Base-by-base conservation (phyloP, 371 early-diverging fungal species). In the Scutellospora calospora region DNA sequence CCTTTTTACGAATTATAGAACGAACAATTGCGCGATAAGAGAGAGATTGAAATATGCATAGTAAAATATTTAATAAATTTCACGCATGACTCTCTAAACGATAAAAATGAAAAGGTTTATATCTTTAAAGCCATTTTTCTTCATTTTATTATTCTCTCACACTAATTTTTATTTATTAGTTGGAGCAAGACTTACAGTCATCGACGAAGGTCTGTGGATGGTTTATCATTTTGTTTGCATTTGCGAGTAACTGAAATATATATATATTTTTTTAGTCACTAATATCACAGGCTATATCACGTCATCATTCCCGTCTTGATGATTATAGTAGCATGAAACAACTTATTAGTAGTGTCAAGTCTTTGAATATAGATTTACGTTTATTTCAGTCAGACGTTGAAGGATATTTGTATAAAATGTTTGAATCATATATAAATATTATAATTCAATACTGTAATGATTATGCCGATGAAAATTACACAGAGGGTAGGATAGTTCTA, bases 1-100 rank as follows among this genome's bases (percentile, higher is more conserved):
- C 0, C 5, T 11, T 52, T 33, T 52, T 52, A 18, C 14, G 5
- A 25, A 9, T 8, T n/a, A 22, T 38, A 76, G 63, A 62, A 54
- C 27, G 57, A 79, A 16, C 52, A 52, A 49, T 55, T 79, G 35
- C 55, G 71, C 22, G 71, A 69, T n/a, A 79, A 79, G 41, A 68
- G 59, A 38, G n/a, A 54, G 25, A 69, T 38, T 9, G 79, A 79
- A 52, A 16, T 62, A 69, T 63, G 57, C 27, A 79, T 79, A 25
- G 59, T 69, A 5, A 65, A 79, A 69, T 79, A 69, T 35, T 22
- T 79, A n/a, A 41, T 52, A 49, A 49, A 27, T 25, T 20, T 27
- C 22, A 20, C 49, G 18, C 52, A 72, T 52, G 72, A 51, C 11
- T 22, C 12, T 38, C 12, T 16, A 8, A 31, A 29, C 31, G 52